Percentiles rank a stretch among this genome's conserved stretches.
Evolutionary conservation across 106 monocot species (phyloP).

Genomic region (Apostasia ramifera): DNA sequence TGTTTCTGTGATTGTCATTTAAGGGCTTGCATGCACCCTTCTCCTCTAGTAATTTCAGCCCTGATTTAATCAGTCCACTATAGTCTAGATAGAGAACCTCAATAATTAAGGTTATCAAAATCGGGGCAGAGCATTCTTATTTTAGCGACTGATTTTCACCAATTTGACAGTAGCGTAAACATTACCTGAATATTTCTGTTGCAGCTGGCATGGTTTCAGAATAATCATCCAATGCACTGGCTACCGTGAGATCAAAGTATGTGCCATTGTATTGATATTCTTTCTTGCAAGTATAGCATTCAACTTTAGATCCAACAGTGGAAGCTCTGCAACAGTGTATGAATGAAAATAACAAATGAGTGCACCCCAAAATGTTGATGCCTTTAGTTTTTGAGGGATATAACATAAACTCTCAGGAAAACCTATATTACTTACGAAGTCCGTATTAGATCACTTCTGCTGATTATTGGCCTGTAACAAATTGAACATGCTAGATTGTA

Average conservation of each 20-base stretch:
- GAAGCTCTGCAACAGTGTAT: constrained; percentile 12
- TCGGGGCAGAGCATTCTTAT: no score
- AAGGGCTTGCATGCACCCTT: no score
- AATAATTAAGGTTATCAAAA: neutral
- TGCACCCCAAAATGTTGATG: no score
- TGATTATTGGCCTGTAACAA: constrained; percentile 42
- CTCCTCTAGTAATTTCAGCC: no score
- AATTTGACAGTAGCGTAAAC: neutral
- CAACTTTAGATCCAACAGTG: constrained; percentile 9
- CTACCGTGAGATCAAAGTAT: constrained; percentile 65
- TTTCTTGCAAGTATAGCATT: constrained; percentile 66
- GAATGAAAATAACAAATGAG: neutral
- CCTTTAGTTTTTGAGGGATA: neutral
- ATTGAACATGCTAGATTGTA: constrained; percentile 42
- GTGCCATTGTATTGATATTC: constrained; percentile 34
- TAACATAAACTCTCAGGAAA: neutral
- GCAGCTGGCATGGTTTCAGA: constrained; percentile 46
- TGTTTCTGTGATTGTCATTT: no score
- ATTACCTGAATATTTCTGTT: constrained; percentile 75
- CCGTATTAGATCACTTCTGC: constrained; percentile 10
- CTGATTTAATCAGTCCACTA: no score
- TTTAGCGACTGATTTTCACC: neutral
- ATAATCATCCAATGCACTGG: constrained; percentile 45
- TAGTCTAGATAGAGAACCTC: neutral
- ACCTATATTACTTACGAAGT: constrained; percentile 31